These are phyloP conservation scores for Malus sylvestris DNA, from an alignment of 306 rosid species.

Conservation along the genomic window DNA sequence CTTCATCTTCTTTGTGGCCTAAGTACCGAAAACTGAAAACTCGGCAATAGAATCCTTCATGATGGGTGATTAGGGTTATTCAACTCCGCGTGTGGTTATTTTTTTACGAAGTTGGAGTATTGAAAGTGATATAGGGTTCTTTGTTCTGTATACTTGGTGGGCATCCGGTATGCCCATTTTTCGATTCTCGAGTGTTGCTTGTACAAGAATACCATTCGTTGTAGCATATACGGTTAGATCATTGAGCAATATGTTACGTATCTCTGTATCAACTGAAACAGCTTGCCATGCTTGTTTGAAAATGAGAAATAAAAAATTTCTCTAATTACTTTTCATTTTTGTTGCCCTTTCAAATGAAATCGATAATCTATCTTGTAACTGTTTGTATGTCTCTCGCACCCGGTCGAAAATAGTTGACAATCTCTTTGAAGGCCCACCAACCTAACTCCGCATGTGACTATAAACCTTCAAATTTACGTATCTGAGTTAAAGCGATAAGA, in stretches of 20 bases:
- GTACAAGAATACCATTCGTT: not conserved
- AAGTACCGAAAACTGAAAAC: conserved; percentile 15
- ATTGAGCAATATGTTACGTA: too few species aligned
- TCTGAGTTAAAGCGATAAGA: not conserved
- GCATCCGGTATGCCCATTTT: not conserved
- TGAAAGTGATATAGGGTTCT: not conserved
- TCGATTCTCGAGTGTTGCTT: not conserved
- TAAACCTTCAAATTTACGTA: not conserved
- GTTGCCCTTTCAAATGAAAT: too few species aligned
- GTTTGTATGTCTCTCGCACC: not conserved
- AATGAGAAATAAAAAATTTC: too few species aligned
- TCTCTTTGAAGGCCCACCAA: too few species aligned
- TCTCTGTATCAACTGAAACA: too few species aligned
- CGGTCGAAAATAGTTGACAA: too few species aligned
- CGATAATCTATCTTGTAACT: not conserved
- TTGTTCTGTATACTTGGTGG: conserved; percentile 8
- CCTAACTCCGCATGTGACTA: not conserved
- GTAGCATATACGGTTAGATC: conserved; percentile 2
- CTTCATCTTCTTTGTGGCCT: conserved; percentile 81
- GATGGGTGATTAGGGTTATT: not conserved
- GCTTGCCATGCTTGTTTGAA: too few species aligned
- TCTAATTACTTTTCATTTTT: too few species aligned
- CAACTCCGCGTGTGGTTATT: not conserved
- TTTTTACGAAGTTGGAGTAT: not conserved
- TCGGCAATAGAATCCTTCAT: conserved; percentile 16